A percentile compares a stretch with the other conserved stretches of the same genome.
Evolutionary conservation across 2,329 filamentous ascomycete genomes (phyloP).

Genomic region (Alternaria sp.): DNA sequence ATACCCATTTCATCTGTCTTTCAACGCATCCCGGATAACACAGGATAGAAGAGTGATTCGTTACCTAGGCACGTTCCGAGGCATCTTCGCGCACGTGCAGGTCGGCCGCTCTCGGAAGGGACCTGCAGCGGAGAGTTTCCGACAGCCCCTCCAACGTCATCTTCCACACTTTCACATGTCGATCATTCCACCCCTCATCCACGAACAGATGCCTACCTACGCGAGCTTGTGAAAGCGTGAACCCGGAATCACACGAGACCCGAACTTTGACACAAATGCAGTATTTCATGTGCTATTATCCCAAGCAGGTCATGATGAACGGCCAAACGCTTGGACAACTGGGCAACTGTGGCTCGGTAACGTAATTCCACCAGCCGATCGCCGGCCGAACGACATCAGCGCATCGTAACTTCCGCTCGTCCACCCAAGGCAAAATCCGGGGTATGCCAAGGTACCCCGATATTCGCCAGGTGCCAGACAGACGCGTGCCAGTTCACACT

Average conservation of each 20-base stretch:
- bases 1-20: constrained; percentile 28
- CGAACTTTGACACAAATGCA: not conserved
- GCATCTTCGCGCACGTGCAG: constrained; percentile 32
- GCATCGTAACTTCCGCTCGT: constrained; percentile 45
- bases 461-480: constrained; percentile 13
- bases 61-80: constrained; percentile 16
- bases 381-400: constrained; percentile 38
- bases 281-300: not conserved
- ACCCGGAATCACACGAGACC: constrained; percentile 1
- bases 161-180: constrained; percentile 42
- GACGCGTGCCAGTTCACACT: constrained; percentile 31
- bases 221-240: constrained; percentile 26
- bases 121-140: constrained; percentile 34
- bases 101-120: constrained; percentile 30
- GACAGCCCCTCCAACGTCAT: constrained; percentile 40
- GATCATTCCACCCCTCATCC: constrained; percentile 15
- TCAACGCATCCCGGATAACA: constrained; percentile 20
- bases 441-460: constrained; percentile 24
- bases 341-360: constrained; percentile 18
- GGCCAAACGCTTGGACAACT: constrained; percentile 6
- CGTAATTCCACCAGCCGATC: constrained; percentile 37
- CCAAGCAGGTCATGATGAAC: constrained; percentile 4
- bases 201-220: constrained; percentile 18
- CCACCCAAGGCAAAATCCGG: constrained; percentile 44
- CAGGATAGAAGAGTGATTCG: not conserved